Evolutionary conservation across 208 protist species (phyloP).

Genomic region (Trypanosoma caninum): DNA sequence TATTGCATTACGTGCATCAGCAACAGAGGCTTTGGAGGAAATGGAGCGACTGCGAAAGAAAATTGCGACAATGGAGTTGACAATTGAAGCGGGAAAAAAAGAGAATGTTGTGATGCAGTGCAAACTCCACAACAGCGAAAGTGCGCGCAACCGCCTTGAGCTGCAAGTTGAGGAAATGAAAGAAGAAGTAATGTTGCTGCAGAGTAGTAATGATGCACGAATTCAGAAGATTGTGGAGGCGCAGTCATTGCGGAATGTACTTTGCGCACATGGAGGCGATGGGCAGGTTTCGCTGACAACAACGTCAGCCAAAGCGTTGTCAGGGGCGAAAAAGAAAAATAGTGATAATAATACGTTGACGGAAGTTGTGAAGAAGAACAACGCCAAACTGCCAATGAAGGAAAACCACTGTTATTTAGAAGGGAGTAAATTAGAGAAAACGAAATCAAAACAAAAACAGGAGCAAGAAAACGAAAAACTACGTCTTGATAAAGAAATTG

Average conservation of each 20-base stretch:
- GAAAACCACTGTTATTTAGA: not conserved
- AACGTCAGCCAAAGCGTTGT: not conserved
- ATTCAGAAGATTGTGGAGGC: conserved; percentile 40
- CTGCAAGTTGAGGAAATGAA: conserved; percentile 34
- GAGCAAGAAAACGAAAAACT: not conserved
- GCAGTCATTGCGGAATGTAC: conserved; percentile 24
- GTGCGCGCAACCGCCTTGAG: conserved; percentile 31
- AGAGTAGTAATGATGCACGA: conserved; percentile 34
- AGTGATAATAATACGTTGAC: not conserved
- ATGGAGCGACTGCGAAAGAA: conserved; percentile 27
- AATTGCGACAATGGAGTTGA: conserved; percentile 27
- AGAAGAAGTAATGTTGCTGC: conserved; percentile 26
- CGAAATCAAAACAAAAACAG: not conserved
- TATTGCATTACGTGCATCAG: not conserved
- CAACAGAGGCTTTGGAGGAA: conserved; percentile 19
- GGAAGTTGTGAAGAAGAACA: not conserved
- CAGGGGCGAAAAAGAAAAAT: not conserved
- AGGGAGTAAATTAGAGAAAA: not conserved
- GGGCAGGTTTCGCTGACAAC: conserved; percentile 20
- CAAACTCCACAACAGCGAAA: conserved; percentile 21
- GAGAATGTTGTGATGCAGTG: conserved; percentile 7
- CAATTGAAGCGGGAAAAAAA: conserved; percentile 21
- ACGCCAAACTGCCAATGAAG: not conserved
- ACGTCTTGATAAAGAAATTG: conserved; percentile 33
- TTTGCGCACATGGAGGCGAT: conserved; percentile 28